Conservation (phyloP, 306 rosid species). For the Pterocarpus santalinus region DNA sequence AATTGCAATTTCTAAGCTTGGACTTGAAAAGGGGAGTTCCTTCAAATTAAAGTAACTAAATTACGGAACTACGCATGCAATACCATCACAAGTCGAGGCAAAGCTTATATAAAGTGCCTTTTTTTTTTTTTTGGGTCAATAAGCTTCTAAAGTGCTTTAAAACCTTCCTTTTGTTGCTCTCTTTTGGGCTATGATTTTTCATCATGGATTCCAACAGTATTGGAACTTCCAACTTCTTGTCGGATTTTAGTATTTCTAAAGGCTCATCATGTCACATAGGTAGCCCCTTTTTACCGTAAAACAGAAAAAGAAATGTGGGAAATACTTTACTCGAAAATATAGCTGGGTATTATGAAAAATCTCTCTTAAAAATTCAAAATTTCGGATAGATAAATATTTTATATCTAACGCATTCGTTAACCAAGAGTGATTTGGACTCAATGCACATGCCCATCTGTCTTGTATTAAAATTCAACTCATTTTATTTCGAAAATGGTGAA, state of each 20-base stretch:
- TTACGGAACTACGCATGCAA: constrained; percentile 48
- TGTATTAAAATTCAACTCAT: no score
- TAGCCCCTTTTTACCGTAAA: no score
- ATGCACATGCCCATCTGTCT: no score
- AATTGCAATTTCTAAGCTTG: constrained; percentile 17
- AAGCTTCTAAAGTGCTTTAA: constrained; percentile 32
- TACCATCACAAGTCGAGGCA: constrained; percentile 9
- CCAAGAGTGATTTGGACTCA: no score
- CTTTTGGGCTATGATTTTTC: constrained; percentile 4
- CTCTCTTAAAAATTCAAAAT: no score
- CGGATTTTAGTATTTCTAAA: constrained; percentile 30
- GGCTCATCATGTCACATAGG: not conserved
- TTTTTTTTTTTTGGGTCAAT: no score
- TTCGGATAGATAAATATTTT: no score
- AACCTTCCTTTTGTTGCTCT: not conserved
- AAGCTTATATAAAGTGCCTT: not conserved
- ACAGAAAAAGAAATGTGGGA: no score
- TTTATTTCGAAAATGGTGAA: no score
- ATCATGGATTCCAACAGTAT: constrained; percentile 40
- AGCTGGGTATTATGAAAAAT: no score
- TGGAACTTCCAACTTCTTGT: constrained; percentile 49
- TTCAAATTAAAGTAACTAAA: constrained; percentile 47
- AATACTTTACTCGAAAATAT: no score
- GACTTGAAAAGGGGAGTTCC: constrained; percentile 39
- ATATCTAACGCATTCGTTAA: no score